phyloP scores from a whole-genome alignment of 139 green algal genomes.

The Edaphochlamys debaryana region DNA sequence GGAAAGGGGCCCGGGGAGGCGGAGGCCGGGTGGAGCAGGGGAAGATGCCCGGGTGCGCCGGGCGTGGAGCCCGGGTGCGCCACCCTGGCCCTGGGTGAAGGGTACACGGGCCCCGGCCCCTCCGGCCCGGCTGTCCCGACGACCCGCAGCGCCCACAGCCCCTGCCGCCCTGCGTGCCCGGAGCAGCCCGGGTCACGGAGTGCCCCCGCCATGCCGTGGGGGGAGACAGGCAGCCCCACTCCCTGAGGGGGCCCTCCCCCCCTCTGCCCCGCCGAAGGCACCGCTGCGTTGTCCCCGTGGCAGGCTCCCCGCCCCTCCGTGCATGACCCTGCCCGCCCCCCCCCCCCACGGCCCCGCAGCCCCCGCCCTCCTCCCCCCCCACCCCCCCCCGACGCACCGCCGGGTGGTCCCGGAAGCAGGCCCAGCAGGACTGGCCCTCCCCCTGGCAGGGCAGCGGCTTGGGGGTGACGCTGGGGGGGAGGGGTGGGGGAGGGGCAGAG shows the following conservation, averaged over 20 bases:
- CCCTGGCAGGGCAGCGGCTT: constrained; percentile 22
- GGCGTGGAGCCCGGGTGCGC: too few relatives aligned
- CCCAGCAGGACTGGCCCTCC: background rate
- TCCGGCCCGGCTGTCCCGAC: too few relatives aligned
- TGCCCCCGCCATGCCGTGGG: too few relatives aligned
- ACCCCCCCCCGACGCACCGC: background rate
- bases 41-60: too few relatives aligned
- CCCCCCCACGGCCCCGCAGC: background rate
- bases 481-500: background rate
- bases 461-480: background rate
- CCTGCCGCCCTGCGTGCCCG: too few relatives aligned
- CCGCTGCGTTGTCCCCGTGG: too few relatives aligned
- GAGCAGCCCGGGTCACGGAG: too few relatives aligned
- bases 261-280: too few relatives aligned
- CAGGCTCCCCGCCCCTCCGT: background rate
- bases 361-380: background rate
- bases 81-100: too few relatives aligned
- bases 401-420: constrained; percentile 18
- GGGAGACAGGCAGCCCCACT: background rate
- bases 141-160: too few relatives aligned
- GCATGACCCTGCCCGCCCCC: background rate
- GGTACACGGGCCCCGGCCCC: too few relatives aligned
- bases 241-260: background rate
- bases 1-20: background rate
- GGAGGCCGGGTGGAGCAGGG: background rate